Evolutionary conservation across 225 moss, liverwort and hornwort genomes (phyloP).

Genomic region (Polytrichum formosum): DNA sequence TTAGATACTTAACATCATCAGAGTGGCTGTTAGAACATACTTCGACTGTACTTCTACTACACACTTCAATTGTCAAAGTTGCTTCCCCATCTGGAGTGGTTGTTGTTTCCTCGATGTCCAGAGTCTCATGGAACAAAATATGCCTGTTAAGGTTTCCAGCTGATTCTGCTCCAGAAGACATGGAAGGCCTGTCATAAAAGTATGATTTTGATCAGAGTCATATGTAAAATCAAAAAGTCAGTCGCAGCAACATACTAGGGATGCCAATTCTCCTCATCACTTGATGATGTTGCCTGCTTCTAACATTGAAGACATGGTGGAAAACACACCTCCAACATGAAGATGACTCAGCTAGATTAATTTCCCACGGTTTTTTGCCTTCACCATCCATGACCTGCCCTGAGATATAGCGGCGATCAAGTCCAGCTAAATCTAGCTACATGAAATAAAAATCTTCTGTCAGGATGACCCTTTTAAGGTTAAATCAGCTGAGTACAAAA

Average conservation of each 20-base stretch:
- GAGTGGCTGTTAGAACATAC: slow-evolving; percentile 6
- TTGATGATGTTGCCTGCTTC: background rate
- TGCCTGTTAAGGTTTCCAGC: slow-evolving; percentile 17
- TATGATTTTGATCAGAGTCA: background rate
- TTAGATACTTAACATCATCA: slow-evolving; percentile 4
- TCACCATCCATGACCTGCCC: slow-evolving; percentile 48
- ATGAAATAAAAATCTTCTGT: background rate
- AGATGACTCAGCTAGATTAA: slow-evolving; percentile 14
- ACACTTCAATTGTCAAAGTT: slow-evolving; percentile 14
- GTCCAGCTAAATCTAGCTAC: slow-evolving; percentile 60
- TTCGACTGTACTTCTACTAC: slow-evolving; percentile 14
- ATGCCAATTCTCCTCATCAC: too few relatives aligned
- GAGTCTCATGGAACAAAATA: slow-evolving; percentile 13
- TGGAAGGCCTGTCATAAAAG: slow-evolving; percentile 21
- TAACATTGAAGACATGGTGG: too few relatives aligned
- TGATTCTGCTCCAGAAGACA: slow-evolving; percentile 20
- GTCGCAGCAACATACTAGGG: slow-evolving; percentile 5
- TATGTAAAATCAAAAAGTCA: background rate
- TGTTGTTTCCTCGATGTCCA: slow-evolving; percentile 12
- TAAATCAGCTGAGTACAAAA: background rate
- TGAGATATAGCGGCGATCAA: slow-evolving; percentile 72
- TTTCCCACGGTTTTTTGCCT: slow-evolving; percentile 8
- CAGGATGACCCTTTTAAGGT: background rate
- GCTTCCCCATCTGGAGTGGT: slow-evolving; percentile 17
- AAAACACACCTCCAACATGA: slow-evolving; percentile 32